Base-by-base conservation (phyloP, 2,329 filamentous ascomycete genomes). In the Colletotrichum truncatum region DNA sequence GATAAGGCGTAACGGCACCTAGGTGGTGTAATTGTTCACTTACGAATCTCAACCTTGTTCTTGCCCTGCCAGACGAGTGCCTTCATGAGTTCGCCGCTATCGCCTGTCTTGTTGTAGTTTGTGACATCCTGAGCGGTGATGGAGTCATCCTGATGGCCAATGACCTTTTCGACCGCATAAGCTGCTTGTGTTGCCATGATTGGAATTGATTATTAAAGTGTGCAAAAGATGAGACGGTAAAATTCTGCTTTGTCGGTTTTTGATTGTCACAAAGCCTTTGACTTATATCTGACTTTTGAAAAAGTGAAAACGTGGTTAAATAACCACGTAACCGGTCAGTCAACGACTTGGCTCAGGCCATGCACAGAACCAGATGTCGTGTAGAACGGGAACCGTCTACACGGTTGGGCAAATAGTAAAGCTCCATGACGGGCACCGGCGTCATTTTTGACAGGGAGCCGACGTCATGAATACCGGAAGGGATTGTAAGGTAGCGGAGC, bases 51-150 rank as follows among this genome's bases (percentile, higher is more conserved):
- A 48, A 97, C 92, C 28, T 82, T 87, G 72, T 94, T 92, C 82
- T 95, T 96, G 55, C 92, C 91, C 77, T 91, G 88, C 93, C 93
- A 97, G 2, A 86, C 87, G 12, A 97, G 79, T 0, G 93, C 94
- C 76, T 93, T 91, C 91, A 97, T 96, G 14, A 78, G 91, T 71
- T 89, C 85, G 30, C 76, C 77, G 3, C 77, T 79, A 63, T 90
- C 82, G 4, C 81, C 81, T 2, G 78, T 70, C 25, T 73, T 56
- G 28, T 18, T 10, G 61, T 91, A 92, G 69, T 89, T 89, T 65
- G 86, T 81, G 49, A 95, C 82, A 72, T 96, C 89, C 67, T 95
- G 92, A 14, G 84, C 79, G 1, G 88, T 91, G 55, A 85, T 82
- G 16, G 89, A 84, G 71, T 90, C 90, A 70, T 86, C 83, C 70